Conservation (phyloP, 2,329 filamentous ascomycete species). For the Aureobasidium mangrovei region DNA sequence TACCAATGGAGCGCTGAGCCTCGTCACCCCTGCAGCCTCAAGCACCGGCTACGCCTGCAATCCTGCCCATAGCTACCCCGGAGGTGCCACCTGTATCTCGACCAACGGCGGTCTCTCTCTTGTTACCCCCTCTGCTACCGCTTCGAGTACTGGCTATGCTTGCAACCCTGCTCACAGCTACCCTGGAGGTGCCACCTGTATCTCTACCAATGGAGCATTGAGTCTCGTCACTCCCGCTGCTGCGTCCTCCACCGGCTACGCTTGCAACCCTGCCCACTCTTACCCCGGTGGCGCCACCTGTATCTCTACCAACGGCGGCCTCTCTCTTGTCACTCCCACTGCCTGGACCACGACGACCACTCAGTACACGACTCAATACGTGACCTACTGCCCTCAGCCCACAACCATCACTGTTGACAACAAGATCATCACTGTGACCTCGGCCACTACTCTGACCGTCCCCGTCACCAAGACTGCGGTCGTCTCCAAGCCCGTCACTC, state of each 20-base stretch:
- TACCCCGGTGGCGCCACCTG: conserved; percentile 16
- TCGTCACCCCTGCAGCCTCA: conserved; percentile 16
- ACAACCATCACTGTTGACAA: conserved; percentile 13
- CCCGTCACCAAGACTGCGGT: conserved; percentile 13
- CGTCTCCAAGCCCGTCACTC: conserved; percentile 6
- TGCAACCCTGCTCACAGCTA: conserved; percentile 22
- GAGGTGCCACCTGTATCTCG: not conserved
- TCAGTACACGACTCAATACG: conserved; percentile 4
- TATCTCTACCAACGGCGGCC: conserved; percentile 11
- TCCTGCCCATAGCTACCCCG: not conserved
- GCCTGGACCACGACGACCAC: not conserved
- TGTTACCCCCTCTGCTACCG: conserved; percentile 14
- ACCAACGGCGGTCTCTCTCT: conserved; percentile 17
- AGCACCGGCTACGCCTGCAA: not conserved
- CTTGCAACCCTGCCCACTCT: conserved; percentile 20
- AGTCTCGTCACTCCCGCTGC: conserved; percentile 17
- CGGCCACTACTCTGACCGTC: conserved; percentile 14
- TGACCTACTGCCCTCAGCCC: conserved; percentile 10
- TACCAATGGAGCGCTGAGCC: conserved; percentile 15
- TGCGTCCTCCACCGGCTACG: conserved; percentile 13
- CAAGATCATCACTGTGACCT: conserved; percentile 11
- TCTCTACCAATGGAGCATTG: conserved; percentile 13
- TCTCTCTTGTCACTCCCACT: conserved; percentile 18
- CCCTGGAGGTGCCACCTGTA: conserved; percentile 13
- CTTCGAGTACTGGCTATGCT: conserved; percentile 13